phyloP scores from a whole-genome alignment of 371 early-diverging fungal species.

The Phascolomyces articulosus region DNA sequence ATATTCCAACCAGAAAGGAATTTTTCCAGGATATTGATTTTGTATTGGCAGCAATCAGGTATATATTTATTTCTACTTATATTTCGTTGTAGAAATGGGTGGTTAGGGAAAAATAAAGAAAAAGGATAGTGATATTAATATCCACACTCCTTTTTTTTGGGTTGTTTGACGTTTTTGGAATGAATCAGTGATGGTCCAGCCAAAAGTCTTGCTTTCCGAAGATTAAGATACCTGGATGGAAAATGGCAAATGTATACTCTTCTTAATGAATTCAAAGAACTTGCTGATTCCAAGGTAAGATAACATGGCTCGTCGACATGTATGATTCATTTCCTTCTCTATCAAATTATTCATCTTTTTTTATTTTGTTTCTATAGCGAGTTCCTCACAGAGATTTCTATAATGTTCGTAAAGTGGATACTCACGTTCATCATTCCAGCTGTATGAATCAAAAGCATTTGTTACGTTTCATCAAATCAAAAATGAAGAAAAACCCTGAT shows the following conservation, averaged over 20 bases:
- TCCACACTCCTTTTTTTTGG: too few species aligned
- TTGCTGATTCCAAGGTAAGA: constrained; percentile 87
- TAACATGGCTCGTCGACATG: not conserved
- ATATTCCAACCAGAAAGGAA: constrained; percentile 81
- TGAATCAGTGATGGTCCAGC: constrained; percentile 84
- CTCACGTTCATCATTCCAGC: constrained; percentile 96
- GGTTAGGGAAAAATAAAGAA: too few species aligned
- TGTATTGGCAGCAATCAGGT: constrained; percentile 79
- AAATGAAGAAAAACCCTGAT: constrained; percentile 84
- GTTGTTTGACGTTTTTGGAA: too few species aligned
- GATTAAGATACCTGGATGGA: constrained; percentile 92
- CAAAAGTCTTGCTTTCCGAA: constrained; percentile 93
- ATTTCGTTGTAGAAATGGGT: too few species aligned
- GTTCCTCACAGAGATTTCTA: constrained; percentile 98
- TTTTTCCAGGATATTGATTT: constrained; percentile 90
- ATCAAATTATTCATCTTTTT: not conserved
- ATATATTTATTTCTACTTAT: not conserved
- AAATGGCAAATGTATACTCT: constrained; percentile 95
- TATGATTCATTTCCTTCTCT: too few species aligned
- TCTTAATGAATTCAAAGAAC: constrained; percentile 92
- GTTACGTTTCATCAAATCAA: constrained; percentile 96
- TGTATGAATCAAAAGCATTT: constrained; percentile 99
- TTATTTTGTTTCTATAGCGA: constrained; percentile 36
- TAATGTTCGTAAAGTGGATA: constrained; percentile 99
- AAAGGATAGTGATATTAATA: too few species aligned